Conservation (phyloP, 495 filamentous ascomycete species). For the Podospora anserina region DNA sequence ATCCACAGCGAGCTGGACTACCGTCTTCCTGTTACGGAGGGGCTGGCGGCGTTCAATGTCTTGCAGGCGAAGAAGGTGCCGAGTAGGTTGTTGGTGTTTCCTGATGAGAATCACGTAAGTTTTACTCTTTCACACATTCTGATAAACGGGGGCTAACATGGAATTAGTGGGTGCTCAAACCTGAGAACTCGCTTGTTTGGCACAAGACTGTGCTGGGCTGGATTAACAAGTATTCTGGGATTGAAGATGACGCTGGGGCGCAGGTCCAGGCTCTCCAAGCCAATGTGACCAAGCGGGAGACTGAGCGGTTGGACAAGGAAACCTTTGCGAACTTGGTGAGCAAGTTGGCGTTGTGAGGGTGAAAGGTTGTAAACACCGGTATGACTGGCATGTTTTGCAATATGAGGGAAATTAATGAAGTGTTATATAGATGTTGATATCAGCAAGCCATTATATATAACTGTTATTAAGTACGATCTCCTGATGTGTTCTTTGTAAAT, state of each 20-base stretch:
- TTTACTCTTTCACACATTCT: background rate
- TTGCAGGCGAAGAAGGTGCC: conserved; percentile 70
- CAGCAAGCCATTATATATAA: too few relatives aligned
- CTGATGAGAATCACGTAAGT: conserved; percentile 68
- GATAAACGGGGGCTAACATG: background rate
- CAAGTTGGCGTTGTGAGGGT: background rate
- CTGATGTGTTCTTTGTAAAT: too few relatives aligned
- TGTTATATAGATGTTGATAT: too few relatives aligned
- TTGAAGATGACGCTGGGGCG: conserved; percentile 31
- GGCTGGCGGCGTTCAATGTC: conserved; percentile 83
- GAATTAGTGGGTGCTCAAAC: conserved; percentile 80
- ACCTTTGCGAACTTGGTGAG: background rate
- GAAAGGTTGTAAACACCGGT: background rate
- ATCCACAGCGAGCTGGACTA: conserved; percentile 94
- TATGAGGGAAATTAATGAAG: background rate
- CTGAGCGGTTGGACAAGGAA: background rate
- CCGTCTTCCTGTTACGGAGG: conserved; percentile 77
- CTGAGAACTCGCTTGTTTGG: conserved; percentile 88
- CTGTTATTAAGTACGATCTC: too few relatives aligned
- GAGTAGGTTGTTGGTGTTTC: conserved; percentile 76
- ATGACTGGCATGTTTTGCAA: background rate
- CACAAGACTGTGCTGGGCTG: conserved; percentile 83
- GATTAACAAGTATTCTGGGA: conserved; percentile 79
- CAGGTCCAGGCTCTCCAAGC: background rate
- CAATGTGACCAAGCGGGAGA: background rate